phyloP scores from a whole-genome alignment of 441 rosid species.

The Geranium incanum region DNA sequence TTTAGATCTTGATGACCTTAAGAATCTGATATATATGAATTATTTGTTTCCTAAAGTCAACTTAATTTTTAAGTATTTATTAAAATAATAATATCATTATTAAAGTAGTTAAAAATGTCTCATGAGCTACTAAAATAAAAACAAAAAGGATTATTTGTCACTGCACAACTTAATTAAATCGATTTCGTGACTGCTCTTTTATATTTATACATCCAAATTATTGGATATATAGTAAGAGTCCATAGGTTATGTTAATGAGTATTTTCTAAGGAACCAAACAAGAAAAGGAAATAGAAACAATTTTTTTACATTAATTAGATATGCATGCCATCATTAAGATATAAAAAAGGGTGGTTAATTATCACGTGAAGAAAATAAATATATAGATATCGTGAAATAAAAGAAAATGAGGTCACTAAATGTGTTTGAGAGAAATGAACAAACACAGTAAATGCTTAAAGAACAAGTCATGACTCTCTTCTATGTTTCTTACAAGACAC shows the following conservation, averaged over 20 bases:
- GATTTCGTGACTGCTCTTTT: not conserved
- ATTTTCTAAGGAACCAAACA: conserved; percentile 1
- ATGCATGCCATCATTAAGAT: not conserved
- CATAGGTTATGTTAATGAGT: not conserved
- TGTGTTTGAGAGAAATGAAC: not conserved
- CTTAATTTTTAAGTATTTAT: no score
- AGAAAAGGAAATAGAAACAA: not conserved
- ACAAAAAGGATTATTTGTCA: no score
- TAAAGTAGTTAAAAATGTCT: no score
- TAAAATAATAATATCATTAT: no score
- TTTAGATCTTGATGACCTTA: not conserved
- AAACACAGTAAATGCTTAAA: not conserved
- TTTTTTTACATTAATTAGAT: not conserved
- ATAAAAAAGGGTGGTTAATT: not conserved
- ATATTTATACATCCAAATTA: not conserved
- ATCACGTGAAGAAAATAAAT: conserved; percentile 1
- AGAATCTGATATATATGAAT: not conserved
- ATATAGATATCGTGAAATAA: not conserved
- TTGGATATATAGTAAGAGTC: not conserved
- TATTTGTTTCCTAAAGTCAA: not conserved
- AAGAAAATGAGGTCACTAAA: not conserved
- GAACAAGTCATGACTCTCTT: not conserved
- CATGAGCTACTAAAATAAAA: no score
- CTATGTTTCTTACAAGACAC: not conserved
- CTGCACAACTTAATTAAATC: no score